Conservation (phyloP, 1,284 basidiomycete species). For the Leccinum discolor region DNA sequence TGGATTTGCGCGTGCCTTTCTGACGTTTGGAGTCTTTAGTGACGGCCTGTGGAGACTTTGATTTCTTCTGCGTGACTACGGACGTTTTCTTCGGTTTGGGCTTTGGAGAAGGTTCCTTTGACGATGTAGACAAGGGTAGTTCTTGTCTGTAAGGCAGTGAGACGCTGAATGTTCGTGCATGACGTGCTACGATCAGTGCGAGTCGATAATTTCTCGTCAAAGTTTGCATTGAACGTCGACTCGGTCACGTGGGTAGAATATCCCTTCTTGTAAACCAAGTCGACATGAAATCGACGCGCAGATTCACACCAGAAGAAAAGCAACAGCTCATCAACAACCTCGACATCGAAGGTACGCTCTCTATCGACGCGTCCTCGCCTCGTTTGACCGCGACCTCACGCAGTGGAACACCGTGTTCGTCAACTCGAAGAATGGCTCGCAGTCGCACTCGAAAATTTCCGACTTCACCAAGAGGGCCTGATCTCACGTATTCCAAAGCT, state of each 20-base stretch:
- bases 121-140: too few species aligned
- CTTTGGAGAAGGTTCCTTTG: not conserved
- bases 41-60: constrained; percentile 5
- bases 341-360: constrained; percentile 68
- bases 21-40: not conserved
- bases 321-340: constrained; percentile 72
- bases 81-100: constrained; percentile 5
- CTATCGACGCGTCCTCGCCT: not conserved
- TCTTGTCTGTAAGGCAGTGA: constrained; percentile 3
- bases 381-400: constrained; percentile 1
- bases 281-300: constrained; percentile 29
- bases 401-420: constrained; percentile 69
- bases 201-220: constrained; percentile 8
- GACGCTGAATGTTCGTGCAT: constrained; percentile 8
- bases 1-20: constrained; percentile 10
- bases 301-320: constrained; percentile 63
- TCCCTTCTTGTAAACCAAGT: not conserved
- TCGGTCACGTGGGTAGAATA: constrained; percentile 14
- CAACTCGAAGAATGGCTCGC: constrained; percentile 73
- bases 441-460: constrained; percentile 71
- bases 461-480: constrained; percentile 67
- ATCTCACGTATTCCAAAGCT: constrained; percentile 75
- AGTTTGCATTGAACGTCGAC: constrained; percentile 7
- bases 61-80: constrained; percentile 2
- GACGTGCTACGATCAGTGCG: constrained; percentile 11